A percentile compares a stretch with the other conserved stretches of the same genome.
Conservation (phyloP, 352 stramenopile species). For the Globisporangium paddicum region DNA sequence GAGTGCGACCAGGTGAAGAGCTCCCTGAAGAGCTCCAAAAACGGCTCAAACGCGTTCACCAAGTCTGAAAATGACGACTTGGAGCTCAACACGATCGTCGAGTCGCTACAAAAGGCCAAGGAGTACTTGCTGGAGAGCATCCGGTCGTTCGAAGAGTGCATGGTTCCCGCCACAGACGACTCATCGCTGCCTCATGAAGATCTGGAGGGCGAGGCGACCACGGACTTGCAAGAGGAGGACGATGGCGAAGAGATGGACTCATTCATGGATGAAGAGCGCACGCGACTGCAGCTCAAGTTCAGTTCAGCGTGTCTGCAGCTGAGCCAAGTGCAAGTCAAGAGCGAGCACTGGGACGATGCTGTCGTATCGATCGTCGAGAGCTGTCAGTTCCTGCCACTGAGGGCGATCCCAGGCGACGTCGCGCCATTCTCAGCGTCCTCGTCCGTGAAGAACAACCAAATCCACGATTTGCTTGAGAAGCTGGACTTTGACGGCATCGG, state of each 20-base stretch:
- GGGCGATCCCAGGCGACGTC: conserved; percentile 28
- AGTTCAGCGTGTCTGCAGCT: conserved; percentile 68
- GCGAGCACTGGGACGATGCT: conserved; percentile 31
- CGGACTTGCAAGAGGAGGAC: conserved; percentile 19
- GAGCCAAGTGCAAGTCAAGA: conserved; percentile 30
- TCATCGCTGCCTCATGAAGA: conserved; percentile 25
- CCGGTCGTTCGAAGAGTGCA: conserved; percentile 62
- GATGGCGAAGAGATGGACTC: conserved; percentile 37
- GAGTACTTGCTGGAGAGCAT: conserved; percentile 69
- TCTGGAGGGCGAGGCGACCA: conserved; percentile 11
- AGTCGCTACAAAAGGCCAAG: conserved; percentile 49
- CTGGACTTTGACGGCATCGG: conserved; percentile 71
- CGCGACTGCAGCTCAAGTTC: conserved; percentile 68
- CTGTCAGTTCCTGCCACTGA: conserved; percentile 34
- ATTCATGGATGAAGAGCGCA: conserved; percentile 80
- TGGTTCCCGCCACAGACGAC: conserved; percentile 25
- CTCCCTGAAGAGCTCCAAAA: background rate
- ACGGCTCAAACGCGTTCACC: background rate
- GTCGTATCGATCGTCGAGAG: conserved; percentile 42
- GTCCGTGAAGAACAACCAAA: conserved; percentile 13
- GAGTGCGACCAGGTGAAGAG: conserved; percentile 34
- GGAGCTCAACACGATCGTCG: conserved; percentile 4
- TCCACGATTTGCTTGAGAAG: conserved; percentile 41
- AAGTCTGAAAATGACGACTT: conserved; percentile 8
- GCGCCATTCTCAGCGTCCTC: conserved; percentile 17